Conservation (phyloP, 441 rosid genomes). For the Geranium incanum region DNA sequence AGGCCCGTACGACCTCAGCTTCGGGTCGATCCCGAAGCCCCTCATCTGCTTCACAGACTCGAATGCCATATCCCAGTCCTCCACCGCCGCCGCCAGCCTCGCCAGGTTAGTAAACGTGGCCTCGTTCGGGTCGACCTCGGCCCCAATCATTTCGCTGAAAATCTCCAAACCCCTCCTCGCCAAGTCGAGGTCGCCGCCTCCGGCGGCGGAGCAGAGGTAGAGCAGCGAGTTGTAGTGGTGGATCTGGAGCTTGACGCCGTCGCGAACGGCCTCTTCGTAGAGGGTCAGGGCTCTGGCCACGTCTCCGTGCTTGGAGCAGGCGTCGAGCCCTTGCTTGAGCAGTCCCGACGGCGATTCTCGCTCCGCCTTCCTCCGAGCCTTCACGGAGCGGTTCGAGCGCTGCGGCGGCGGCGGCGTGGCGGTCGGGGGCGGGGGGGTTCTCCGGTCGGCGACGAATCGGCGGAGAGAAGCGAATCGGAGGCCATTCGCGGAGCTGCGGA, state of each 20-base stretch:
- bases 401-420: background rate
- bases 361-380: constrained; percentile 39
- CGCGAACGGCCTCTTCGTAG: constrained; percentile 60
- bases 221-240: constrained; percentile 65
- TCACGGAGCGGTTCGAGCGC: constrained; percentile 27
- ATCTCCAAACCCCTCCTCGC: constrained; percentile 70
- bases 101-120: constrained; percentile 82
- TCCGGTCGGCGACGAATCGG: background rate
- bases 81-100: constrained; percentile 63
- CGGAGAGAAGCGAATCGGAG: background rate
- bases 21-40: constrained; percentile 51
- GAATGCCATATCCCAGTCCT: constrained; percentile 85
- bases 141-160: constrained; percentile 58
- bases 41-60: constrained; percentile 76
- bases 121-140: constrained; percentile 66
- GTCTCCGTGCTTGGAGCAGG: constrained; percentile 56
- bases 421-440: background rate
- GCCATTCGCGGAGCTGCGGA: background rate
- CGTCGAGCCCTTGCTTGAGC: constrained; percentile 48
- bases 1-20: constrained; percentile 77
- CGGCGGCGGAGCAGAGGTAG: constrained; percentile 51
- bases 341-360: constrained; percentile 52
- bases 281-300: constrained; percentile 62
- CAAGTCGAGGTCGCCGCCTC: constrained; percentile 21
- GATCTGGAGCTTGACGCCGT: constrained; percentile 37